Conservation (phyloP, 176 grass and related monocot species). For the Carex littledalei region DNA sequence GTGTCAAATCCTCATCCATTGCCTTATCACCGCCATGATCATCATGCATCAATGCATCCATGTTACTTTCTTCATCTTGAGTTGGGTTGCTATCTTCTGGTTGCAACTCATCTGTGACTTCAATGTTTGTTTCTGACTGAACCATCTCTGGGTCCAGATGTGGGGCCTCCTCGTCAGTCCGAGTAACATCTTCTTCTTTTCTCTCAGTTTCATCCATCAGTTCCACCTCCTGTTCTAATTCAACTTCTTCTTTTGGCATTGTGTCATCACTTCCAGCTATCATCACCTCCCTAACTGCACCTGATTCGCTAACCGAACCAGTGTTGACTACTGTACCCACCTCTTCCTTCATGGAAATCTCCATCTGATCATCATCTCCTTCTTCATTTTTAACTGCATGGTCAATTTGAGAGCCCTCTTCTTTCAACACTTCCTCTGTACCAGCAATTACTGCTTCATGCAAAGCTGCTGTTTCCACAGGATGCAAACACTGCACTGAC, state of each 20-base stretch:
- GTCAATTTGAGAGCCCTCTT: neutral
- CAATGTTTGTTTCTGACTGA: neutral
- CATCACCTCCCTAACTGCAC: neutral
- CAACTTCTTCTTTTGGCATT: neutral
- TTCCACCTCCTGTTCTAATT: neutral
- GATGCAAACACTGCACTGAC: neutral
- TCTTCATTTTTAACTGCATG: neutral
- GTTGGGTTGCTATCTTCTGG: neutral
- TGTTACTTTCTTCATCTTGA: constrained; percentile 9
- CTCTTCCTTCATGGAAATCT: neutral
- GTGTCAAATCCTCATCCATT: neutral
- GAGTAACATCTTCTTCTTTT: constrained; percentile 5
- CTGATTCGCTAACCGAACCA: neutral
- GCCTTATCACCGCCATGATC: neutral
- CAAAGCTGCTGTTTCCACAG: neutral
- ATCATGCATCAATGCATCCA: neutral
- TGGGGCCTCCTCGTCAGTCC: neutral
- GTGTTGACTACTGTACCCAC: neutral
- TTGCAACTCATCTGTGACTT: neutral
- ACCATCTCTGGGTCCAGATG: constrained; percentile 19
- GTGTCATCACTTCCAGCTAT: neutral
- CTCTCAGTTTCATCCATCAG: neutral
- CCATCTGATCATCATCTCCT: neutral
- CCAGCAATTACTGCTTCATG: neutral
- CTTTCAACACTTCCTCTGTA: neutral